These are phyloP conservation scores for Pseudogymnoascus verrucosus DNA, from an alignment of 2,329 filamentous ascomycete species.

Conservation along the genomic window DNA sequence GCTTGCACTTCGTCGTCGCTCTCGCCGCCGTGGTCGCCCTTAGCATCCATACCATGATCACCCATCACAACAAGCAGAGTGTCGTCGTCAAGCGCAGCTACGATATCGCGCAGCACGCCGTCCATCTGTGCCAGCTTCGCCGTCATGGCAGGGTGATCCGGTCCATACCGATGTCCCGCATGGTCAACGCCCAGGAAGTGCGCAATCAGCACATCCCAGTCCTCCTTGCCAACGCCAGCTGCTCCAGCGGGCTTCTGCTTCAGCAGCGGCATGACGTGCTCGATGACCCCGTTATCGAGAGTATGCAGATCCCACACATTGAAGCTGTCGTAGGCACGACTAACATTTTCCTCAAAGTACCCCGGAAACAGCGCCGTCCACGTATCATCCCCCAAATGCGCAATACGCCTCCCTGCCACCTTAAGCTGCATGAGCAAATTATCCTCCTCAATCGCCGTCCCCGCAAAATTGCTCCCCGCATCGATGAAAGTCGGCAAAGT, in stretches of 20 bases:
- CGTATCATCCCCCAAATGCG: constrained; percentile 95
- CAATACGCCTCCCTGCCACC: constrained; percentile 64
- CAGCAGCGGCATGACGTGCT: constrained; percentile 82
- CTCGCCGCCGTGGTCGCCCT: constrained; percentile 97
- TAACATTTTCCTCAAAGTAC: constrained; percentile 85
- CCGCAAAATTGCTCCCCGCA: constrained; percentile 88
- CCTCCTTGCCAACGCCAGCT: constrained; percentile 32
- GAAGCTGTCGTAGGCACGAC: constrained; percentile 88
- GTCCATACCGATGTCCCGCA: constrained; percentile 91
- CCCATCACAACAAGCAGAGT: constrained; percentile 94
- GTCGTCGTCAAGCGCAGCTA: constrained; percentile 66
- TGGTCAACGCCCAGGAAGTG: constrained; percentile 96
- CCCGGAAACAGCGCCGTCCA: constrained; percentile 90
- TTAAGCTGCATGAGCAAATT: constrained; percentile 60
- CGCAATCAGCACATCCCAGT: constrained; percentile 93
- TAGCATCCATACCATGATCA: constrained; percentile 97
- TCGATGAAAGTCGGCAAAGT: constrained; percentile 94
- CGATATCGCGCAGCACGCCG: constrained; percentile 62
- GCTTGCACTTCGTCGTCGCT: constrained; percentile 94
- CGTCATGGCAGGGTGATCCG: constrained; percentile 85
- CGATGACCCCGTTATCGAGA: constrained; percentile 87
- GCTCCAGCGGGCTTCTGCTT: constrained; percentile 37
- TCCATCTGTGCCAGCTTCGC: constrained; percentile 92
- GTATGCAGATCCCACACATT: constrained; percentile 98
- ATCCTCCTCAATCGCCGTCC: constrained; percentile 92